phyloP scores from a whole-genome alignment of 192 early-diverging fungal genomes.

The Backusella macrospora region DNA sequence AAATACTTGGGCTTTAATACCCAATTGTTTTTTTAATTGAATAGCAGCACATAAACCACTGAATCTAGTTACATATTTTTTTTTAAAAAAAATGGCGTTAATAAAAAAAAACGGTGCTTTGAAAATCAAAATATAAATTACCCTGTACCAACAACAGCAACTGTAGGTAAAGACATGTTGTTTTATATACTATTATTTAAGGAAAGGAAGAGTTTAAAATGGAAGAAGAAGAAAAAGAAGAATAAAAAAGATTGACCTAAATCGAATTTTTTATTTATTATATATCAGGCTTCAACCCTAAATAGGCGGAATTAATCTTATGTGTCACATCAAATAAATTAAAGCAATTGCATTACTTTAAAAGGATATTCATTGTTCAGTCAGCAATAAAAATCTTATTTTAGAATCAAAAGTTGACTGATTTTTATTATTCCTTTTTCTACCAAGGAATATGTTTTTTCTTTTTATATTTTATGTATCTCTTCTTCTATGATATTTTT shows the following conservation, averaged over 20 bases:
- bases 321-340: not conserved
- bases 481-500: too few relatives aligned
- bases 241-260: not conserved
- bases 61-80: conserved; percentile 30
- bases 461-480: too few relatives aligned
- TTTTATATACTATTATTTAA: not conserved
- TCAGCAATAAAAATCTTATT: not conserved
- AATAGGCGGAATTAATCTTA: not conserved
- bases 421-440: not conserved
- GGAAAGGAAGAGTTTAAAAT: not conserved
- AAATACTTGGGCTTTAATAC: conserved; percentile 46
- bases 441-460: not conserved
- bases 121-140: not conserved
- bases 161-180: conserved; percentile 1
- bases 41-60: conserved; percentile 58
- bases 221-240: not conserved
- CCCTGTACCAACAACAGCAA: conserved; percentile 18
- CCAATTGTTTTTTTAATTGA: conserved; percentile 50
- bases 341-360: conserved; percentile 1
- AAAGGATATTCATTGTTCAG: not conserved
- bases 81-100: not conserved
- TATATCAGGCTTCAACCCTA: not conserved
- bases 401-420: not conserved
- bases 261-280: not conserved
- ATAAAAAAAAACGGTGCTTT: not conserved